These are phyloP conservation scores for Polyrhizophydium stewartii DNA, from an alignment of 371 early-diverging fungal species.

Conservation along the genomic window DNA sequence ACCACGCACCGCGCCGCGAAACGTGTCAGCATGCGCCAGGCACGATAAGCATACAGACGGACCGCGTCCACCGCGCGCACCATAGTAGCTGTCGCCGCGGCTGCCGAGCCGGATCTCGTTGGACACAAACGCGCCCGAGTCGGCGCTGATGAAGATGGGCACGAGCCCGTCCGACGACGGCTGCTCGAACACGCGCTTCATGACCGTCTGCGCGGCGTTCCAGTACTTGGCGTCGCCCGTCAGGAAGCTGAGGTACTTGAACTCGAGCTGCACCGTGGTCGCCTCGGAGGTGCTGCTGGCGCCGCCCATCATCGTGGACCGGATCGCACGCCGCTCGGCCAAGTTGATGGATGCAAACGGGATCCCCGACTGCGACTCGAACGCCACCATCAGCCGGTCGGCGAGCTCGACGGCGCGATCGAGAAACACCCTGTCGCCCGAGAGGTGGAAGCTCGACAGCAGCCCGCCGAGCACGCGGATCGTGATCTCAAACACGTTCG, in stretches of 20 bases:
- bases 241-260: slow-evolving; percentile 36
- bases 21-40: too few species aligned
- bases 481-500: slow-evolving; percentile 47
- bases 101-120: slow-evolving; percentile 65
- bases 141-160: slow-evolving; percentile 63
- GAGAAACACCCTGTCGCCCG: slow-evolving; percentile 61
- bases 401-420: slow-evolving; percentile 75
- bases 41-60: background rate
- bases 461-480: slow-evolving; percentile 47
- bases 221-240: slow-evolving; percentile 61
- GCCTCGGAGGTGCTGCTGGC: slow-evolving; percentile 27
- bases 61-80: too few species aligned
- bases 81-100: slow-evolving; percentile 86
- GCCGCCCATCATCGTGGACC: slow-evolving; percentile 32
- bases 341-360: slow-evolving; percentile 32
- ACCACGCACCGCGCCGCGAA: too few species aligned
- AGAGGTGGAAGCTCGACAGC: slow-evolving; percentile 72
- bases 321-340: slow-evolving; percentile 11
- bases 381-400: slow-evolving; percentile 55
- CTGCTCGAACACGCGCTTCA: slow-evolving; percentile 49
- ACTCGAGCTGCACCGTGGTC: slow-evolving; percentile 40
- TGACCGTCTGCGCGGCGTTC: slow-evolving; percentile 55
- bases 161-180: slow-evolving; percentile 63
- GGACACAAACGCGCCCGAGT: slow-evolving; percentile 30
- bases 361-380: slow-evolving; percentile 19